phyloP scores from a whole-genome alignment of 768 basidiomycete genomes.

The Mycena filopes region DNA sequence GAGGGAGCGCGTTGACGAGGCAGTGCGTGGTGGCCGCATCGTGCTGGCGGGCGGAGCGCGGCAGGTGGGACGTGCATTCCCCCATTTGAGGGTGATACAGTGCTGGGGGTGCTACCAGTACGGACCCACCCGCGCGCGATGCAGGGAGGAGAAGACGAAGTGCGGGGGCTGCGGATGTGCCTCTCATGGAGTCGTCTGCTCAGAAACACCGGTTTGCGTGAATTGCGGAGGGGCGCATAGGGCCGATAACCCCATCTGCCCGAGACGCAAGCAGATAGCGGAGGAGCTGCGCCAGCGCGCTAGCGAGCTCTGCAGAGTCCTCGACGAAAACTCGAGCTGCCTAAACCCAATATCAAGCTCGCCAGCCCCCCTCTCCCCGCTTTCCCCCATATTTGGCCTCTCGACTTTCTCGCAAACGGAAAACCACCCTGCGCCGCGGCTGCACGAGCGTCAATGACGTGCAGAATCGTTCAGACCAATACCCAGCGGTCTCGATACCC shows the following conservation, averaged over 20 bases:
- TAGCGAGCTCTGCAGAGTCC: background rate
- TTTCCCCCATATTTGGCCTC: background rate
- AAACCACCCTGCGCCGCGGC: constrained; percentile 5
- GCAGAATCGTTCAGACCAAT: background rate
- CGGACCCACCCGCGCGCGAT: background rate
- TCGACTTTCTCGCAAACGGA: background rate
- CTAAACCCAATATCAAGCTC: background rate
- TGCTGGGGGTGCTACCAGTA: constrained; percentile 5
- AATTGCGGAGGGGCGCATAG: constrained; percentile 5
- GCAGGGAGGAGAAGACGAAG: background rate
- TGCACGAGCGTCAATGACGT: constrained; percentile 7
- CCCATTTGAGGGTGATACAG: background rate
- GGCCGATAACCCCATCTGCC: background rate
- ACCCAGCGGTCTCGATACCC: constrained; percentile 7
- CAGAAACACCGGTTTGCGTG: constrained; percentile 1
- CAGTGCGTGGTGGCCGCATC: background rate
- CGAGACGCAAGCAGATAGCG: background rate
- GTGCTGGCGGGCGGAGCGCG: background rate
- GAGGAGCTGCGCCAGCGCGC: background rate
- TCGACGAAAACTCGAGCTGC: background rate
- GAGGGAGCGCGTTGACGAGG: background rate
- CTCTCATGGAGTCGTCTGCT: background rate
- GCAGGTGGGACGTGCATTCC: background rate
- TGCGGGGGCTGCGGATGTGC: background rate
- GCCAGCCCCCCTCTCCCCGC: background rate